Conservation (phyloP, 1,284 basidiomycete genomes). For the Bothia castanella region DNA sequence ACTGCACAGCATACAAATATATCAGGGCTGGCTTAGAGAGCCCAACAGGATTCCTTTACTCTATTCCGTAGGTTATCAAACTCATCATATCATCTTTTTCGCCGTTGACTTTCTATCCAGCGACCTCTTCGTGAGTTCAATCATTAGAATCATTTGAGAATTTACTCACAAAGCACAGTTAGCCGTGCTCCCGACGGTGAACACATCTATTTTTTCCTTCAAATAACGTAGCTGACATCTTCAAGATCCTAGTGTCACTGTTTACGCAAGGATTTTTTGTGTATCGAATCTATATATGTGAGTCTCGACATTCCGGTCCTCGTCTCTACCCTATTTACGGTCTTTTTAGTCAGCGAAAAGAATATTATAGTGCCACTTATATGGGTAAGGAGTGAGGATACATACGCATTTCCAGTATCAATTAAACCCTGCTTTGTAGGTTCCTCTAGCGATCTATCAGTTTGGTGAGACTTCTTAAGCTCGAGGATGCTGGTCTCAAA, state of each 20-base stretch:
- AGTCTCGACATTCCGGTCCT: neutral
- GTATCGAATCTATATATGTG: slow-evolving; percentile 16
- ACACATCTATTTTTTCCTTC: too few species aligned
- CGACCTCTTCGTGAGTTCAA: slow-evolving; percentile 1
- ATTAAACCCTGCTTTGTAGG: slow-evolving; percentile 2
- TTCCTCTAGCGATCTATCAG: neutral
- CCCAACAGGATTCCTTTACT: neutral
- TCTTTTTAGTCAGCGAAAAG: slow-evolving; percentile 11
- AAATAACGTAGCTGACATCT: neutral
- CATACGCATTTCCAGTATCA: too few species aligned
- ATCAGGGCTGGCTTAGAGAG: neutral
- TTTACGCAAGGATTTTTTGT: slow-evolving; percentile 17
- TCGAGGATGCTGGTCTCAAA: neutral
- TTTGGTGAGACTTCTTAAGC: slow-evolving; percentile 11
- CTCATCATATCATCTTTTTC: neutral
- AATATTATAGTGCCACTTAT: neutral
- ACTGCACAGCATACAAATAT: neutral
- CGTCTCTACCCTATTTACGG: neutral
- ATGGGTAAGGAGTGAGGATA: slow-evolving; percentile 1
- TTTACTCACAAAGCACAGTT: slow-evolving; percentile 1
- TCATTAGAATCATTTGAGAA: neutral
- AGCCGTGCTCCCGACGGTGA: neutral
- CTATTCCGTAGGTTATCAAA: neutral
- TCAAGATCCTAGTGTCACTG: slow-evolving; percentile 8
- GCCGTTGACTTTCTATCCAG: neutral